phyloP scores from a whole-genome alignment of 1,139 yeast genomes.

The Candida tropicalis region DNA sequence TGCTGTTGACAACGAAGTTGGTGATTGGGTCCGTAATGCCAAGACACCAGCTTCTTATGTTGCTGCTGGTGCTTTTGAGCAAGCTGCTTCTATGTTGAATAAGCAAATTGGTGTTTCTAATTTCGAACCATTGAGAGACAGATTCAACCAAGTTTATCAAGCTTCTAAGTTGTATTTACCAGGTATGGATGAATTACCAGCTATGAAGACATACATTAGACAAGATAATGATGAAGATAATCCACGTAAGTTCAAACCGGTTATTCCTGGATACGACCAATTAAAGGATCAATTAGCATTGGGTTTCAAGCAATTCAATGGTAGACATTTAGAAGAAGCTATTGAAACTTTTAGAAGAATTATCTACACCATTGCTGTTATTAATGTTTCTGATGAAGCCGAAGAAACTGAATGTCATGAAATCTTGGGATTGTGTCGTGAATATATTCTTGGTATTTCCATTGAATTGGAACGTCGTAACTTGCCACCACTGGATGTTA shows the following conservation, averaged over 20 bases:
- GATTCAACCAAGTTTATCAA: constrained; percentile 83
- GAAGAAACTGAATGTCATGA: constrained; percentile 79
- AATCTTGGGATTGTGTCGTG: constrained; percentile 74
- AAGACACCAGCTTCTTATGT: constrained; percentile 90
- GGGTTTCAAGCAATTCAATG: constrained; percentile 82
- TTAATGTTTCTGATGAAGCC: constrained; percentile 71
- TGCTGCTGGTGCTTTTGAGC: constrained; percentile 96
- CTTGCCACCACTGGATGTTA: constrained; percentile 66
- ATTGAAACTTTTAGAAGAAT: constrained; percentile 77
- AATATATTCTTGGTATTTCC: constrained; percentile 88
- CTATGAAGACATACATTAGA: constrained; percentile 71
- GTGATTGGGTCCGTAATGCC: constrained; percentile 86
- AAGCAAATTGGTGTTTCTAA: constrained; percentile 86
- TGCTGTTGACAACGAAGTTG: constrained; percentile 59
- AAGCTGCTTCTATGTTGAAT: constrained; percentile 88
- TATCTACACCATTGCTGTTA: constrained; percentile 71
- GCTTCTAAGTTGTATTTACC: constrained; percentile 77
- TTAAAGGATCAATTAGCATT: constrained; percentile 66
- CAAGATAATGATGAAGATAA: constrained; percentile 61
- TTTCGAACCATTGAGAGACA: constrained; percentile 81
- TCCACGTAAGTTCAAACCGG: constrained; percentile 61
- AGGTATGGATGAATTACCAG: constrained; percentile 69
- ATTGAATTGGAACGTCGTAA: constrained; percentile 88
- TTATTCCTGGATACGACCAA: constrained; percentile 72
- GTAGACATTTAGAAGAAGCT: constrained; percentile 81